phyloP scores from a whole-genome alignment of 768 basidiomycete species.

The Porphyrellus cyaneotinctus region DNA sequence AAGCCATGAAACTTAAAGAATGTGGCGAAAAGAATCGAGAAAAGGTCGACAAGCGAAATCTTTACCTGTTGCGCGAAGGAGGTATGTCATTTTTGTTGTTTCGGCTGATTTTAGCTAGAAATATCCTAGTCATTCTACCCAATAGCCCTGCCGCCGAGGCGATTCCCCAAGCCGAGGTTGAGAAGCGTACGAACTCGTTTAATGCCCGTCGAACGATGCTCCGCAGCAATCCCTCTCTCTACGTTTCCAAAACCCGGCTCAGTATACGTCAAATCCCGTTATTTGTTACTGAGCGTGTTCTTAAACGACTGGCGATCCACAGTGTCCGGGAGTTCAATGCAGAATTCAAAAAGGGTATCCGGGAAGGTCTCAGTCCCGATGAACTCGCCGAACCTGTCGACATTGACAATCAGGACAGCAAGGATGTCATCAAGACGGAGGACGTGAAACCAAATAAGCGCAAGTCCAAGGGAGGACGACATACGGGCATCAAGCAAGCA shows the following conservation, averaged over 20 bases:
- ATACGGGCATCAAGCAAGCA: conserved; percentile 70
- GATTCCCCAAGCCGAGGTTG: conserved; percentile 71
- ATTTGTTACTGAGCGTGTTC: conserved; percentile 83
- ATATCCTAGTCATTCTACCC: conserved; percentile 77
- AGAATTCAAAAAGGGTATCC: conserved; percentile 62
- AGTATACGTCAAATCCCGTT: conserved; percentile 90
- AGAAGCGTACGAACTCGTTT: conserved; percentile 81
- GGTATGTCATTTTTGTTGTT: conserved; percentile 41
- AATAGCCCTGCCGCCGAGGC: conserved; percentile 75
- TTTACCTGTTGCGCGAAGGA: conserved; percentile 95
- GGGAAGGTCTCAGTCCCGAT: conserved; percentile 63
- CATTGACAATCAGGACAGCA: conserved; percentile 25
- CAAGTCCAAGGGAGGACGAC: conserved; percentile 26
- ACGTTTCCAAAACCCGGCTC: conserved; percentile 90
- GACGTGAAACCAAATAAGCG: conserved; percentile 24
- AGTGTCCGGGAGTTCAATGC: conserved; percentile 73
- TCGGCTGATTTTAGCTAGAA: background rate
- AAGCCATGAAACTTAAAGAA: conserved; percentile 84
- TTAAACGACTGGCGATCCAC: conserved; percentile 84
- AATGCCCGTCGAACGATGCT: conserved; percentile 80
- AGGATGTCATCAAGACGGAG: conserved; percentile 27
- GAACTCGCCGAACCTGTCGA: conserved; percentile 55
- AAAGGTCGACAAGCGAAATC: conserved; percentile 92
- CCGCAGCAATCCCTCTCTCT: conserved; percentile 88
- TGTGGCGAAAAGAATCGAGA: conserved; percentile 79